A percentile compares a stretch with the other conserved stretches of the same genome.
phyloP scores from a whole-genome alignment of 192 early-diverging fungal genomes.

The Backusella tuberculispora region DNA sequence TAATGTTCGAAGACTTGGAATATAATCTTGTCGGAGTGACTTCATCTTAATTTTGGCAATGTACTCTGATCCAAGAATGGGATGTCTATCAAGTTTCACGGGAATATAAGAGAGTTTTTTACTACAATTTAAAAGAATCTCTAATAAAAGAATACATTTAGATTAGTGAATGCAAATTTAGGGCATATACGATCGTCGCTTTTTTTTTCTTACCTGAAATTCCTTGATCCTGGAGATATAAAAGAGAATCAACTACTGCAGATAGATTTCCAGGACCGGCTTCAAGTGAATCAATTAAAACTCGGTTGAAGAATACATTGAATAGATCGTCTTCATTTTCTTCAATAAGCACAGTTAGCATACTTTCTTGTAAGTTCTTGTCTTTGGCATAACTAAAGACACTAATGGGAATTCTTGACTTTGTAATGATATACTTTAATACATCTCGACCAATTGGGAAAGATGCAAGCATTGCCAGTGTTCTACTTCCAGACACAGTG shows the following conservation, averaged over 20 bases:
- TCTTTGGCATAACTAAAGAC: slow-evolving; percentile 13
- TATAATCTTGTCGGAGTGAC: neutral
- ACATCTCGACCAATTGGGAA: neutral
- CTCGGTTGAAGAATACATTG: slow-evolving; percentile 3
- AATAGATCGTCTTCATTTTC: neutral
- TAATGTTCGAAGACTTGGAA: neutral
- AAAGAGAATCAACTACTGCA: neutral
- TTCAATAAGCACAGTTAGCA: slow-evolving; percentile 13
- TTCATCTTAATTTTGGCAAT: neutral
- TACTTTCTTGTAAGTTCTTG: neutral
- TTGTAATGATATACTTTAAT: neutral
- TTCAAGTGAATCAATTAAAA: neutral
- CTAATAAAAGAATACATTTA: neutral
- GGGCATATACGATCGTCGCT: neutral
- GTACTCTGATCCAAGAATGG: neutral
- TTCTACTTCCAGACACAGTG: slow-evolving; percentile 11
- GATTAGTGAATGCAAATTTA: neutral
- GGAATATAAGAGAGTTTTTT: slow-evolving; percentile 10
- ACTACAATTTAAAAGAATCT: neutral
- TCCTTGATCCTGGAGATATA: slow-evolving; percentile 7
- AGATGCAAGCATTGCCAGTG: slow-evolving; percentile 10
- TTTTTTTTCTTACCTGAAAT: slow-evolving; percentile 4
- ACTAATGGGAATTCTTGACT: slow-evolving; percentile 9
- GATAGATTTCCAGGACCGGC: neutral
- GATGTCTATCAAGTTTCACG: neutral